phyloP scores from a whole-genome alignment of 257 asterid genomes.

The Phtheirospermum japonicum region DNA sequence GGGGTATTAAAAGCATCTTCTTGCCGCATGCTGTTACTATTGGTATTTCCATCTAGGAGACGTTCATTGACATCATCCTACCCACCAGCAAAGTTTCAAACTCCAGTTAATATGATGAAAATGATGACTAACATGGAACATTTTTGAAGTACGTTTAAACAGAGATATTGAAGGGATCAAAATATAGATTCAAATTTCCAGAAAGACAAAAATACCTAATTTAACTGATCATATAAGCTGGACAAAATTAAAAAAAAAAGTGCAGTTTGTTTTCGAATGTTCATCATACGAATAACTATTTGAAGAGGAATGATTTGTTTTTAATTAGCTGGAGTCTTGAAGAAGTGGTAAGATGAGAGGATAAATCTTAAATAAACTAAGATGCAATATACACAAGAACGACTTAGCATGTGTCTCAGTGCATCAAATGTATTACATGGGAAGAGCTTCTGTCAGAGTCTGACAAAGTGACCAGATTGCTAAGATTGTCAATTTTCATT shows the following conservation, averaged over 20 bases:
- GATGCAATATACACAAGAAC: background rate
- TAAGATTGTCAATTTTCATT: constrained; percentile 61
- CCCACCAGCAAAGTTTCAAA: constrained; percentile 22
- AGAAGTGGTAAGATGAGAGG: background rate
- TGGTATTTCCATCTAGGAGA: constrained; percentile 47
- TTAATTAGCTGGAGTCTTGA: too few species aligned
- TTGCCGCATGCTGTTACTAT: constrained; percentile 37
- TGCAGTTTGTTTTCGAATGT: too few species aligned
- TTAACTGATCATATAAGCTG: too few species aligned
- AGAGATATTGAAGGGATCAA: too few species aligned
- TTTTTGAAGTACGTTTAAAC: too few species aligned
- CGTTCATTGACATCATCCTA: constrained; percentile 46
- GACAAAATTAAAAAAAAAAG: too few species aligned
- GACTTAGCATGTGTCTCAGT: constrained; percentile 5
- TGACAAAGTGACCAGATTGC: constrained; percentile 48
- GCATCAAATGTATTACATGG: constrained; percentile 7
- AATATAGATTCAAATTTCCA: too few species aligned
- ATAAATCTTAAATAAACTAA: too few species aligned
- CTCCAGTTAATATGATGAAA: too few species aligned
- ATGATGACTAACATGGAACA: background rate
- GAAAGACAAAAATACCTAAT: too few species aligned
- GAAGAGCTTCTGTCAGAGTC: constrained; percentile 52
- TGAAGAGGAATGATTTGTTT: constrained; percentile 5
- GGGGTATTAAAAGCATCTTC: constrained; percentile 81
- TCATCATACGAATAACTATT: background rate